Evolutionary conservation across 2,329 filamentous ascomycete genomes (phyloP).

Genomic region (Graphilbum ipis-grandicollis): DNA sequence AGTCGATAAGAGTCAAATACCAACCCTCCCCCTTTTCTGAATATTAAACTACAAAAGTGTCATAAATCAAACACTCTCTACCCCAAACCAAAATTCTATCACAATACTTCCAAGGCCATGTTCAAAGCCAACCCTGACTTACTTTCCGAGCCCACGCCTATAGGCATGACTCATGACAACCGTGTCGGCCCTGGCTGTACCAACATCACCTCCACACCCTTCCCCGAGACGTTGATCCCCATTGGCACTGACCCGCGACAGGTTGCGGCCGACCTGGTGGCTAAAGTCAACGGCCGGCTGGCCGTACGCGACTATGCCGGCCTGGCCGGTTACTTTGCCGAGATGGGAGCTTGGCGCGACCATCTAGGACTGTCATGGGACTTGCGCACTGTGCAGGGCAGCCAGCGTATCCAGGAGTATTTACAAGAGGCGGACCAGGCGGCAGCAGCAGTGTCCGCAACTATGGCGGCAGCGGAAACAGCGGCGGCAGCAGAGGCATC

Average conservation of each 20-base stretch:
- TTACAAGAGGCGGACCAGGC: conserved; percentile 15
- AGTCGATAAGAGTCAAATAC: too few relatives aligned
- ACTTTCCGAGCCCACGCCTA: conserved; percentile 4
- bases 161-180: conserved; percentile 6
- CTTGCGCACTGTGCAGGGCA: conserved; percentile 31
- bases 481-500: too few relatives aligned
- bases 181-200: conserved; percentile 28
- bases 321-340: conserved; percentile 21
- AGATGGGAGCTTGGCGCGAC: conserved; percentile 39
- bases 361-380: conserved; percentile 39
- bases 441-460: too few relatives aligned
- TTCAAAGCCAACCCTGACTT: not conserved
- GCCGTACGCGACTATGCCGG: conserved; percentile 16
- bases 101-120: too few relatives aligned
- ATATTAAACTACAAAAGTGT: too few relatives aligned
- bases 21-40: too few relatives aligned
- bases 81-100: too few relatives aligned
- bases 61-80: too few relatives aligned
- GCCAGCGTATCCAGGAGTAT: conserved; percentile 20
- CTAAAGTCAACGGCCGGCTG: conserved; percentile 23
- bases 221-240: conserved; percentile 17
- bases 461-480: not conserved
- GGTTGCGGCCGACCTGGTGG: conserved; percentile 20
- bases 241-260: conserved; percentile 17
- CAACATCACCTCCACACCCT: conserved; percentile 30